Conservation (phyloP, 2,329 filamentous ascomycete genomes). For the Aaosphaeria arxii region DNA sequence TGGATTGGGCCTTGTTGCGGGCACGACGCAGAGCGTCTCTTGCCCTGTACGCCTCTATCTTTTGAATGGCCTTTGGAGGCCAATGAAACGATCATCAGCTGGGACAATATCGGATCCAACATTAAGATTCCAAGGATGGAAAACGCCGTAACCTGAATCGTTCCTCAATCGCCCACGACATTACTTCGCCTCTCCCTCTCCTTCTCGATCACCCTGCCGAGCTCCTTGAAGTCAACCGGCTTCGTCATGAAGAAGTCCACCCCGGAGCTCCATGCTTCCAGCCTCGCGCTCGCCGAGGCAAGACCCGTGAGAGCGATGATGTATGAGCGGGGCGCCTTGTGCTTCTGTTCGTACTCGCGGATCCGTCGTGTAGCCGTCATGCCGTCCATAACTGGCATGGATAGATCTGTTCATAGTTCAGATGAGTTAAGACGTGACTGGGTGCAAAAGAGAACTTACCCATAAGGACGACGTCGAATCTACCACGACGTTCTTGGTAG, state of each 20-base stretch:
- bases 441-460: not conserved
- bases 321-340: constrained; percentile 5
- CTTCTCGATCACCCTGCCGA: constrained; percentile 3
- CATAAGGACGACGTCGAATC: constrained; percentile 31
- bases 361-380: constrained; percentile 33
- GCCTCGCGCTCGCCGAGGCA: constrained; percentile 12
- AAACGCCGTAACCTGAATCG: too few relatives aligned
- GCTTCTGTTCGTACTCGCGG: constrained; percentile 24
- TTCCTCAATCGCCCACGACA: too few relatives aligned
- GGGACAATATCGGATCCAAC: too few relatives aligned
- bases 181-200: not conserved
- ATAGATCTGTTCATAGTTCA: constrained; percentile 22
- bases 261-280: constrained; percentile 22
- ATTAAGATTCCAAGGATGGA: too few relatives aligned
- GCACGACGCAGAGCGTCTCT: too few relatives aligned
- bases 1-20: too few relatives aligned
- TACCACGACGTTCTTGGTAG: constrained; percentile 14
- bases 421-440: not conserved
- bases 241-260: constrained; percentile 25
- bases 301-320: constrained; percentile 26
- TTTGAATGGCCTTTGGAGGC: too few relatives aligned
- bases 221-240: constrained; percentile 17
- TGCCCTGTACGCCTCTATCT: too few relatives aligned
- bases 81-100: too few relatives aligned
- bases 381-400: constrained; percentile 38